Base-by-base conservation (phyloP, 331 rosid genomes). In the Telfairia occidentalis region DNA sequence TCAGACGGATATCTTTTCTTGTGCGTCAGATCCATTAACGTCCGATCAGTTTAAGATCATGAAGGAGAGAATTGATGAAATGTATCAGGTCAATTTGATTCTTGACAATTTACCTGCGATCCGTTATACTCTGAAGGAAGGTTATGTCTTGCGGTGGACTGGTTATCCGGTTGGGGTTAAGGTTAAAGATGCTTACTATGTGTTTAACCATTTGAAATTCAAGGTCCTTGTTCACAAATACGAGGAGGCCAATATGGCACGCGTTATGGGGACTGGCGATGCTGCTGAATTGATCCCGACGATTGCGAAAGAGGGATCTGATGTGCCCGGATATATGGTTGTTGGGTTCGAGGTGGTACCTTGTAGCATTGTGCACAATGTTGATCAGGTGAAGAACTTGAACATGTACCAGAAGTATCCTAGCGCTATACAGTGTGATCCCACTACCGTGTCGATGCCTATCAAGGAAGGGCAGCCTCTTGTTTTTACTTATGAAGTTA, bases 311-410 rank as follows among this genome's bases (percentile, higher is more conserved):
- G 79, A 76, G 40, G 89, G 60, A 73, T 82, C 89, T 24, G 92
- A 85, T 7, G 81, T 59, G 73, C 98, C 90, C 1, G 98, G 97
- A 30, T 92, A 88, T 82, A 92, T 92, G 90, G 96, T 92, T 67
- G 98, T 92, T 40, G 98, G 98, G 79, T 92, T 92, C 82, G 98
- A 92, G 89, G 98, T 92, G 57, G 74, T 89, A 34, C 97, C 98
- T 71, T 92, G 98, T 83, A 90, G 92, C 63, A 46, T 85, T 42
- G 29, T 81, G 84, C 93, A 89, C 73, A 85, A 87, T 46, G 78
- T 77, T 9, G 88, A 86, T 34, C 73, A 86, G 0, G 92, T 76
- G 81, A 90, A 89, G 75, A 82, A 82, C 10, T 67, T 76, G 86
- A 85, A 92, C 1, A 85, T 81, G 81, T 88, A 86, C 75, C 80